Evolutionary conservation across 495 filamentous ascomycete genomes (phyloP).

Genomic region (Pyronema domesticum): DNA sequence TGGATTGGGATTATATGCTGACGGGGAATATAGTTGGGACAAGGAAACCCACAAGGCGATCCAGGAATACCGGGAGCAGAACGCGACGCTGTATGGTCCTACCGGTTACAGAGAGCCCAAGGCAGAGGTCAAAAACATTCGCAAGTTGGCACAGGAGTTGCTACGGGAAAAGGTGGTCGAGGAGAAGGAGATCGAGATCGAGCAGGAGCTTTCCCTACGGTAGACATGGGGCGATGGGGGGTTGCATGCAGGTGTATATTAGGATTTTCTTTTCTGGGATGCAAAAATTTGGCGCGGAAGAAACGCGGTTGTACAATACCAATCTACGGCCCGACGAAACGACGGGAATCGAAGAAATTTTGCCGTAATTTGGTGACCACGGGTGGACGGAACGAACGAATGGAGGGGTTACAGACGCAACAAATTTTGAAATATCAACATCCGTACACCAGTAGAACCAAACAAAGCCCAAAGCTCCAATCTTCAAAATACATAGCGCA

Average conservation of each 20-base stretch:
- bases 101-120: conserved; percentile 24
- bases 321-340: too few relatives aligned
- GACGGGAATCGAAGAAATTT: too few relatives aligned
- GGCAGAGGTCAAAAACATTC: conserved; percentile 26
- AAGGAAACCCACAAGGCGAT: conserved; percentile 29
- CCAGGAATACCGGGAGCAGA: conserved; percentile 24
- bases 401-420: too few relatives aligned
- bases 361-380: too few relatives aligned
- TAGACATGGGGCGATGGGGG: not conserved
- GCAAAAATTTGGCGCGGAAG: not conserved
- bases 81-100: conserved; percentile 15
- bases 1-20: not conserved
- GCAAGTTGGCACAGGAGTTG: conserved; percentile 41
- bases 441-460: too few relatives aligned
- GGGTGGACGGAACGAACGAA: too few relatives aligned
- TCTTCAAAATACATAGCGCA: too few relatives aligned
- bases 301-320: too few relatives aligned
- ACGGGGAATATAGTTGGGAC: conserved; percentile 32
- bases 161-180: conserved; percentile 27
- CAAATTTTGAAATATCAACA: too few relatives aligned
- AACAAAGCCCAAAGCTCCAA: too few relatives aligned
- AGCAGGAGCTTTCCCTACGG: not conserved
- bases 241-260: not conserved
- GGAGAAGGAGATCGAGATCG: conserved; percentile 18
- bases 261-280: not conserved